Evolutionary conservation across 78 protist species (phyloP).

Genomic region (Dictyostelium intermedium): DNA sequence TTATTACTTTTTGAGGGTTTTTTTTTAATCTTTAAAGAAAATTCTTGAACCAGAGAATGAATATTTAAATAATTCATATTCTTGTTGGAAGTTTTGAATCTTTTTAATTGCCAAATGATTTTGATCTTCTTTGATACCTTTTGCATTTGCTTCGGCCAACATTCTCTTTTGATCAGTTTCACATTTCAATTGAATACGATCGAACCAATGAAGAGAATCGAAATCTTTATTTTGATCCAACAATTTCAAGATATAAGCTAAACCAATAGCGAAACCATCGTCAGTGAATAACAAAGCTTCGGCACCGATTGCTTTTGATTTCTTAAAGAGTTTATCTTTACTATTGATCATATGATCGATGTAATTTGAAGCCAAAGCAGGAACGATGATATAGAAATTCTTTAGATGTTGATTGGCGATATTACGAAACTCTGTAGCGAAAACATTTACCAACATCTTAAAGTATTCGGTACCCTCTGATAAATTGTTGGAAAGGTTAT

Average conservation of each 20-base stretch:
- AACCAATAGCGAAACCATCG: slow-evolving; percentile 98
- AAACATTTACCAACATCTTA: slow-evolving; percentile 87
- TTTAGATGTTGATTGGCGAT: slow-evolving; percentile 82
- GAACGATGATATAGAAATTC: slow-evolving; percentile 91
- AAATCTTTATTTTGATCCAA: slow-evolving; percentile 87
- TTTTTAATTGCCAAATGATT: slow-evolving; percentile 63
- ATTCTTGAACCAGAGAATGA: slow-evolving; percentile 87
- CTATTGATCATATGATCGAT: slow-evolving; percentile 89
- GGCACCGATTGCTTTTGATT: slow-evolving; percentile 52
- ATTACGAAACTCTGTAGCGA: slow-evolving; percentile 64
- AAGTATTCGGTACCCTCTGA: slow-evolving; percentile 96
- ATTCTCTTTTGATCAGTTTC: slow-evolving; percentile 1
- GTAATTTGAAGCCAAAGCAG: slow-evolving; percentile 92
- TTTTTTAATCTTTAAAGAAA: slow-evolving; percentile 83
- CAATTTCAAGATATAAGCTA: slow-evolving; percentile 93
- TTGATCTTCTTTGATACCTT: slow-evolving; percentile 75
- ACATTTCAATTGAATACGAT: slow-evolving; percentile 73
- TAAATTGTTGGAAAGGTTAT: slow-evolving; percentile 76
- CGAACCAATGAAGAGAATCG: slow-evolving; percentile 97
- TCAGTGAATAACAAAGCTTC: slow-evolving; percentile 88
- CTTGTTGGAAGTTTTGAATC: slow-evolving; percentile 54
- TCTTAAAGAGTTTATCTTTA: slow-evolving; percentile 87
- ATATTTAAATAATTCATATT: slow-evolving; percentile 86
- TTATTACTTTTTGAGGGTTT: not conserved
- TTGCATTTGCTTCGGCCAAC: not conserved